Base-by-base conservation (phyloP, 2,329 filamentous ascomycete species). In the Microsporum canis region DNA sequence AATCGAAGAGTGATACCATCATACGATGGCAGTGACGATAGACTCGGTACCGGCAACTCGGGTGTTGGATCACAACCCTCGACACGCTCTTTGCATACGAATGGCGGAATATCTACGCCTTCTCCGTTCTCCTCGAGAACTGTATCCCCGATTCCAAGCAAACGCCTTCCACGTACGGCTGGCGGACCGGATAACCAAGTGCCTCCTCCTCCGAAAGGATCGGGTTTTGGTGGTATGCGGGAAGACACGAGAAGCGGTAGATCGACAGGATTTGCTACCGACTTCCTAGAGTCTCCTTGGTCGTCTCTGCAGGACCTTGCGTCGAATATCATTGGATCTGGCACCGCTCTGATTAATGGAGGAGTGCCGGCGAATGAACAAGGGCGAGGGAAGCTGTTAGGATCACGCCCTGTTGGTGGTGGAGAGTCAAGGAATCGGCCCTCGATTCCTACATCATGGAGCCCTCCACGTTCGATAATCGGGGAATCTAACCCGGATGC, bases 301-400 rank as follows among this genome's bases (percentile, higher is more conserved):
- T 76, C 77, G n/a, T 79, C 77, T 14, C 67, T 79, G 55, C 76
- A 78, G 65, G 76, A 71, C 41, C 65, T 79, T 49, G 77, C 78
- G n/a, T 79, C 77, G 2, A 76, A 75, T n/a, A 69, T 79, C 33
- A 60, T 79, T 45, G 76, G 77, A n/a, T 75, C 70, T 57, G 75
- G 39, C 6, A 77, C 62, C 67, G 65, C 34, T 67, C 68, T 3
- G 62, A 68, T 38, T 61, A 70, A 23, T 68, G 68, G 61, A 70
- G 70, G 62, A 57, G 29, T 29, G 57, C 47, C 51, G 10, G 33
- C 67, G 27, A 70, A 69, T 31, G 61, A 66, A 17, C 70, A 73
- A 62, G 62, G 66, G 12, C 68, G 68, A 43, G 67, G 73, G 60
- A 75, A 76, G 61, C 70, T 71, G 17, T 77, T 73, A n/a, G 69